Evolutionary conservation across 23 red algal species (phyloP).

Genomic region (Cyanidiococcus yangmingshanensis): DNA sequence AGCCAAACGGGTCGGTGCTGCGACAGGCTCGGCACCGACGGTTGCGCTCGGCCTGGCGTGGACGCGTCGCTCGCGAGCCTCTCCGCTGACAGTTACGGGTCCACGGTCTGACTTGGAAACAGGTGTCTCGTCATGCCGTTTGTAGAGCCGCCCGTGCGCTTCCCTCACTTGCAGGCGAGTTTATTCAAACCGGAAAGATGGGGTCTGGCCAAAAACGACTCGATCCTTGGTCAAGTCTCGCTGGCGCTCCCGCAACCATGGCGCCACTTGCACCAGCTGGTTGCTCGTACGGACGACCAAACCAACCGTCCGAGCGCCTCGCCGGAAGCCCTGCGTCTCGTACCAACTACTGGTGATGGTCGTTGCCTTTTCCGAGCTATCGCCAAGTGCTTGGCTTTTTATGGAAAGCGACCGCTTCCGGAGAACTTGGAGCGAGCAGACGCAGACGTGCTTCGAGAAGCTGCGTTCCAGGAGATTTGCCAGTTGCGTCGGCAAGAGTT

Average conservation of each 20-base stretch:
- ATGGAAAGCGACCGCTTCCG: constrained; percentile 42
- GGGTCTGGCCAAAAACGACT: too few relatives aligned
- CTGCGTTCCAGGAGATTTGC: constrained; percentile 63
- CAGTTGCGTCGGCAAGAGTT: constrained; percentile 46
- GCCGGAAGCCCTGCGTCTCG: constrained; percentile 7
- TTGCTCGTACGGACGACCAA: neutral
- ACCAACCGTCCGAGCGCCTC: neutral
- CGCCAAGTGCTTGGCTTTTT: constrained; percentile 63
- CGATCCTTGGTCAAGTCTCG: too few relatives aligned
- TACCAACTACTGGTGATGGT: constrained; percentile 58
- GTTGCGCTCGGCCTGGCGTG: too few relatives aligned
- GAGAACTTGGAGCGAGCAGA: constrained; percentile 67
- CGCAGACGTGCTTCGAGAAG: constrained; percentile 76
- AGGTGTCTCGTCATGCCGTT: neutral
- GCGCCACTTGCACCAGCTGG: too few relatives aligned
- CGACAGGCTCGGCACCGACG: too few relatives aligned
- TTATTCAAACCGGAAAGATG: neutral
- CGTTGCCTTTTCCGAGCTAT: constrained; percentile 59
- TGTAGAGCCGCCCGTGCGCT: neutral
- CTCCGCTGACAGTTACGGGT: too few relatives aligned
- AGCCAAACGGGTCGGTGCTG: too few relatives aligned
- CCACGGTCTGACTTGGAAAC: too few relatives aligned
- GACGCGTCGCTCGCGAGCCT: too few relatives aligned
- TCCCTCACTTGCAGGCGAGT: neutral
- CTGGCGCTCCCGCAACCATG: too few relatives aligned